These are phyloP conservation scores for Naganishia onofrii DNA, from an alignment of 768 basidiomycete species.

Conservation along the genomic window DNA sequence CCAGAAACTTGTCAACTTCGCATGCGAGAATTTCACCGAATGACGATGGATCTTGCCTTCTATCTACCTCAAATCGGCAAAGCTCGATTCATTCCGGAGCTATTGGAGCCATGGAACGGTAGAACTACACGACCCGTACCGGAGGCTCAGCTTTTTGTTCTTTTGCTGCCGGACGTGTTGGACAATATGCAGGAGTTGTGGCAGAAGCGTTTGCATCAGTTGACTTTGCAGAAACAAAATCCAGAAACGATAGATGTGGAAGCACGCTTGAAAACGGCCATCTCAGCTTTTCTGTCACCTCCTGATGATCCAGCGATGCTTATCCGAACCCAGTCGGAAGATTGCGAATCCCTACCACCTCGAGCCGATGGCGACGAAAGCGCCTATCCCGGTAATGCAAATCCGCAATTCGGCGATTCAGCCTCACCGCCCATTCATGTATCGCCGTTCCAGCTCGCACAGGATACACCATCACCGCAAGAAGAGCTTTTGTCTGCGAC, in stretches of 20 bases:
- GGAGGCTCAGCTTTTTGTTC: conserved; percentile 2
- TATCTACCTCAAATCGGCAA: conserved; percentile 20
- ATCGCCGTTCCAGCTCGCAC: too few species aligned
- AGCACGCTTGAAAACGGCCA: conserved; percentile 4
- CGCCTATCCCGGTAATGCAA: background rate
- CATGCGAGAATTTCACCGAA: background rate
- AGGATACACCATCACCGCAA: too few species aligned
- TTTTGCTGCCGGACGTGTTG: conserved; percentile 17
- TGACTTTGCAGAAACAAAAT: background rate
- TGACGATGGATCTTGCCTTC: conserved; percentile 14
- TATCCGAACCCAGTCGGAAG: background rate
- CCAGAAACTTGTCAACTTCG: conserved; percentile 5
- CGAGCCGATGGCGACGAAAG: background rate
- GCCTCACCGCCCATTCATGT: too few species aligned
- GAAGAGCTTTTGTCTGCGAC: too few species aligned
- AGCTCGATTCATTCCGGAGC: conserved; percentile 10
- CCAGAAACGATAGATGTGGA: background rate
- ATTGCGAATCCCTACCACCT: background rate
- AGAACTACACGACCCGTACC: conserved; percentile 3
- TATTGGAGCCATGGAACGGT: conserved; percentile 3
- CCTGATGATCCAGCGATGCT: background rate
- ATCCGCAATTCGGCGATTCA: too few species aligned
- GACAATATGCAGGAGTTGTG: conserved; percentile 13
- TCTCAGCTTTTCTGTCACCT: conserved; percentile 10
- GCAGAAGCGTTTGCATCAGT: conserved; percentile 2